Percentiles rank a stretch among this genome's conserved stretches.
Conservation (phyloP, 1,284 basidiomycete genomes). For the Boletus putidus region DNA sequence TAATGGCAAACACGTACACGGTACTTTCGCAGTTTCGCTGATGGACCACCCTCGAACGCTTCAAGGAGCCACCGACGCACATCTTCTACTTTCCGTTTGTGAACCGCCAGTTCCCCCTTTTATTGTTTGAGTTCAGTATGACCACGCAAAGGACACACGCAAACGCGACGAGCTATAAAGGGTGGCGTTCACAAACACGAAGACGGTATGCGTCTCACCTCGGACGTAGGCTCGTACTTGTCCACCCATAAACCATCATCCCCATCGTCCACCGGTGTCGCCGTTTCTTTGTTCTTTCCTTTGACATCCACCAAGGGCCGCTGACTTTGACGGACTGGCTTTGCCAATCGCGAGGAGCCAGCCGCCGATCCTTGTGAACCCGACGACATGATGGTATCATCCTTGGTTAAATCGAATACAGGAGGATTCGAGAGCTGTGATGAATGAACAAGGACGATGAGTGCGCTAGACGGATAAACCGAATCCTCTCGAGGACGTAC, state of each 20-base stretch:
- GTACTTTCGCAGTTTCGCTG: conserved; percentile 71
- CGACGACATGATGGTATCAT: conserved; percentile 11
- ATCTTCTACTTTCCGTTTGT: conserved; percentile 83
- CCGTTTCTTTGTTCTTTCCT: conserved; percentile 48
- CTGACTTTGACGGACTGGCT: conserved; percentile 3
- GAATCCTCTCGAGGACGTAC: conserved; percentile 10
- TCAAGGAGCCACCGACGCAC: conserved; percentile 86
- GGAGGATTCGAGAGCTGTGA: conserved; percentile 41
- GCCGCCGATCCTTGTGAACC: conserved; percentile 12
- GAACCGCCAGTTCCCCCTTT: conserved; percentile 83
- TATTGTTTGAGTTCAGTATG: not conserved
- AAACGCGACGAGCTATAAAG: not conserved
- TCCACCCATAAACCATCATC: conserved; percentile 75
- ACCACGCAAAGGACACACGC: not conserved
- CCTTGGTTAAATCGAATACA: conserved; percentile 37
- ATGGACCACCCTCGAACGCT: conserved; percentile 70
- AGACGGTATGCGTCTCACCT: conserved; percentile 47
- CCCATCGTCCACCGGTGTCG: conserved; percentile 15
- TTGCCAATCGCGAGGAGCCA: conserved; percentile 6
- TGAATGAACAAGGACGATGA: not conserved
- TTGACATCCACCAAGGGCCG: conserved; percentile 34
- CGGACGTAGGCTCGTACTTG: conserved; percentile 64
- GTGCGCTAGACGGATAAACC: not conserved
- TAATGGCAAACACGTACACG: conserved; percentile 51
- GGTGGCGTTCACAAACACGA: not conserved